Percentiles rank a stretch among this genome's conserved stretches.
These are phyloP conservation scores for Chenopodium suecicum DNA, from an alignment of 148 eudicot species.

Conservation along the genomic window DNA sequence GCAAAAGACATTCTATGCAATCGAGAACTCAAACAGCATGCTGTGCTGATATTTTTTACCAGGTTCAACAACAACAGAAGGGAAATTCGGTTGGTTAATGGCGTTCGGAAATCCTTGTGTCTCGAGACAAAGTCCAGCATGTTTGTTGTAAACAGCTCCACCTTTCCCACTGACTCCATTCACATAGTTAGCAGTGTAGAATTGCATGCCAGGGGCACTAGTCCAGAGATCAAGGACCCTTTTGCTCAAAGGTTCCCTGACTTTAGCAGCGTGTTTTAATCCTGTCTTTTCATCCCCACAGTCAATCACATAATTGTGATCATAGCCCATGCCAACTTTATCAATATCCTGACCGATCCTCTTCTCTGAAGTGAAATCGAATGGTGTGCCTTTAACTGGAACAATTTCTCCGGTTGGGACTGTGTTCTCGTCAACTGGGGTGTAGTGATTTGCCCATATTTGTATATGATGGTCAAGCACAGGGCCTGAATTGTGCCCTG, in stretches of 20 bases:
- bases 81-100: conserved; percentile 71
- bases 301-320: conserved; percentile 89
- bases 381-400: conserved; percentile 74
- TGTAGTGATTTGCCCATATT: conserved; percentile 66
- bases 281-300: conserved; percentile 77
- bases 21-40: conserved; percentile 84
- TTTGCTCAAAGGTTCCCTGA: conserved; percentile 63
- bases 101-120: conserved; percentile 97
- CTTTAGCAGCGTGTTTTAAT: conserved; percentile 72
- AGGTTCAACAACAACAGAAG: conserved; percentile 65
- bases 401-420: conserved; percentile 82
- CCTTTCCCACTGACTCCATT: conserved; percentile 87
- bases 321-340: conserved; percentile 88
- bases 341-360: conserved; percentile 61
- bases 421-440: conserved; percentile 73
- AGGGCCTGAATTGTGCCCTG: conserved; percentile 76
- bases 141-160: conserved; percentile 72
- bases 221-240: conserved; percentile 89
- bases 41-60: conserved; percentile 80
- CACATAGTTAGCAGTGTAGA: conserved; percentile 85
- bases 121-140: conserved; percentile 78
- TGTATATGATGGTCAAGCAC: conserved; percentile 73
- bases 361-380: conserved; percentile 85
- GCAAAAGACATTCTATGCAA: conserved; percentile 35
- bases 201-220: conserved; percentile 89